Evolutionary conservation across 306 rosid genomes (phyloP).

Genomic region (Rosa multiflora): DNA sequence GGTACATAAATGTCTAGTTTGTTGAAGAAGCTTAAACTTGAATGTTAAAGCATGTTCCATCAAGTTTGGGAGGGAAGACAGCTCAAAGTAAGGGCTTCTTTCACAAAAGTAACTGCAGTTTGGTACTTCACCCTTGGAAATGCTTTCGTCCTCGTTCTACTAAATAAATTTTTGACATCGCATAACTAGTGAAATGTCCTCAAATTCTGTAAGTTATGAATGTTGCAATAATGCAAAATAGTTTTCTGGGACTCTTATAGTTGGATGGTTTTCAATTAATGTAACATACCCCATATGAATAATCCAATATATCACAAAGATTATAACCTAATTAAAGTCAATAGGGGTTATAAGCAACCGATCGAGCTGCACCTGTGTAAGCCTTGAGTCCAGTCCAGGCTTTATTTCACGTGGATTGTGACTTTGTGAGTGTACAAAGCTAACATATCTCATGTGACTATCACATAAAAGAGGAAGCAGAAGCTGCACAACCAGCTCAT

Average conservation of each 20-base stretch:
- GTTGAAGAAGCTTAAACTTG: background rate
- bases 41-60: background rate
- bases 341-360: background rate
- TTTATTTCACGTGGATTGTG: conserved; percentile 54
- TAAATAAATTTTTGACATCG: background rate
- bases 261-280: background rate
- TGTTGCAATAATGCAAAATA: conserved; percentile 23
- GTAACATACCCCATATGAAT: background rate
- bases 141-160: background rate
- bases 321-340: background rate
- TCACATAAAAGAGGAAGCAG: conserved; percentile 40
- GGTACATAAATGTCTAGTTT: background rate
- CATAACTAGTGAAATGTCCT: conserved; percentile 24
- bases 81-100: background rate
- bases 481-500: conserved; percentile 57
- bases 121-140: background rate
- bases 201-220: conserved; percentile 22
- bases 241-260: background rate
- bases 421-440: conserved; percentile 39
- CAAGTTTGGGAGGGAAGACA: conserved; percentile 1
- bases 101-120: background rate
- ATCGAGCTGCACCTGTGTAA: background rate
- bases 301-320: background rate
- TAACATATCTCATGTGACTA: conserved; percentile 54
- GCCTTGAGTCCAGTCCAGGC: conserved; percentile 28